phyloP scores from a whole-genome alignment of 1,284 basidiomycete genomes.

The Cerrena zonata region DNA sequence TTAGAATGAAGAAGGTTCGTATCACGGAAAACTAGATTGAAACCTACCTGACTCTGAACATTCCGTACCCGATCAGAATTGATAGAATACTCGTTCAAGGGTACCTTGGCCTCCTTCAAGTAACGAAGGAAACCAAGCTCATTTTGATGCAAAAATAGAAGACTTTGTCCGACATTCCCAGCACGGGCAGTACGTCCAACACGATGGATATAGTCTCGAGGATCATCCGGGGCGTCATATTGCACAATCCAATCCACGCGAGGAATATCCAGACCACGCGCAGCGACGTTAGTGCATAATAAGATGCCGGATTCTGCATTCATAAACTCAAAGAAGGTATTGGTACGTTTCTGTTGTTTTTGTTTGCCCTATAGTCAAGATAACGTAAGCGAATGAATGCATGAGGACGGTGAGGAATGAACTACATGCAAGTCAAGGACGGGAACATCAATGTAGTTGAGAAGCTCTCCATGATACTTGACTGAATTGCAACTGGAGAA shows the following conservation, averaged over 20 bases:
- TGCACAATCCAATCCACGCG: constrained; percentile 99
- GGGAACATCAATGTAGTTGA: constrained; percentile 98
- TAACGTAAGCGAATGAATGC: not conserved
- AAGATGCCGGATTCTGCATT: constrained; percentile 90
- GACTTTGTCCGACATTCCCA: constrained; percentile 90
- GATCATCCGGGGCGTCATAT: constrained; percentile 98
- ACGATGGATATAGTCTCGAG: constrained; percentile 97
- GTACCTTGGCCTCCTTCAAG: constrained; percentile 95
- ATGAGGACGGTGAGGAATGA: constrained; percentile 1
- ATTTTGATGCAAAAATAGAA: constrained; percentile 91
- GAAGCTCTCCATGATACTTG: constrained; percentile 93
- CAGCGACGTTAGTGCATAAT: constrained; percentile 95
- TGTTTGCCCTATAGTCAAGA: constrained; percentile 77
- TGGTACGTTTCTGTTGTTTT: constrained; percentile 99
- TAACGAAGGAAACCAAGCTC: constrained; percentile 96
- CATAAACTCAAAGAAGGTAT: constrained; percentile 99
- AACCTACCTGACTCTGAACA: constrained; percentile 83
- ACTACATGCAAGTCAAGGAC: constrained; percentile 93
- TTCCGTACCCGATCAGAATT: constrained; percentile 88
- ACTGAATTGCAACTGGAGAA: constrained; percentile 98
- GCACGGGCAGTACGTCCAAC: constrained; percentile 97
- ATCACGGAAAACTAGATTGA: no score
- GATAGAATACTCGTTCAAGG: constrained; percentile 96
- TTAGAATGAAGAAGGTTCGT: not conserved
- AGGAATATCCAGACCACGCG: constrained; percentile 95